These are phyloP conservation scores for Lactarius psammicola DNA, from an alignment of 768 basidiomycete species.

Conservation along the genomic window DNA sequence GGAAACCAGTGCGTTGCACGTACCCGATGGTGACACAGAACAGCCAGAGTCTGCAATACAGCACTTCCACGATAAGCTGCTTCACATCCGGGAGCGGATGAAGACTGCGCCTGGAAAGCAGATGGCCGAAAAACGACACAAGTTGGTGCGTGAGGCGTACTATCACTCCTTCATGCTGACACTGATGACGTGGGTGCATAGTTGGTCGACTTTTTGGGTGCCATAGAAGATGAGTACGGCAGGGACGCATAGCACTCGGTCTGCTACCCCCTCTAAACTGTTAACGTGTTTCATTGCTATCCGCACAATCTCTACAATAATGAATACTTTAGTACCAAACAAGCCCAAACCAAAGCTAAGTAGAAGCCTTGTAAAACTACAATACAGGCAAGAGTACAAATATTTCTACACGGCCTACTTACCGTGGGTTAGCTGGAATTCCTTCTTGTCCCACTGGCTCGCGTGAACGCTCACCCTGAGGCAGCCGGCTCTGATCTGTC, in stretches of 20 bases:
- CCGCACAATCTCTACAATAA: conserved; percentile 13
- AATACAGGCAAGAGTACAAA: not conserved
- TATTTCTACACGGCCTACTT: not conserved
- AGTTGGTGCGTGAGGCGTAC: conserved; percentile 48
- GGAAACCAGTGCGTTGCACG: conserved; percentile 45
- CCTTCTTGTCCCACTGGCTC: not conserved
- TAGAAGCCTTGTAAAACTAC: not conserved
- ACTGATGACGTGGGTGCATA: conserved; percentile 32
- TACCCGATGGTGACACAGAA: conserved; percentile 48
- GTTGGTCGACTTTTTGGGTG: conserved; percentile 63
- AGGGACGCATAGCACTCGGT: not conserved
- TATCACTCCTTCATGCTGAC: not conserved
- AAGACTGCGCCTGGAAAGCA: conserved; percentile 72
- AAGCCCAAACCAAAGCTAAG: not conserved
- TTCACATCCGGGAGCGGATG: conserved; percentile 68
- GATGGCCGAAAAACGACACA: conserved; percentile 70
- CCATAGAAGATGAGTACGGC: conserved; percentile 54
- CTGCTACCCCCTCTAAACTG: not conserved
- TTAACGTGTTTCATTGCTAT: not conserved
- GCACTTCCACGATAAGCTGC: conserved; percentile 85
- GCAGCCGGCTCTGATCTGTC: conserved; percentile 2
- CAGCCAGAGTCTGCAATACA: conserved; percentile 56
- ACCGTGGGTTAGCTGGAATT: not conserved
- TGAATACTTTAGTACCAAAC: conserved; percentile 18
- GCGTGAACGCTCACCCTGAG: conserved; percentile 2